Evolutionary conservation across 2,329 filamentous ascomycete species (phyloP).

Genomic region (Alternaria gansuensis): DNA sequence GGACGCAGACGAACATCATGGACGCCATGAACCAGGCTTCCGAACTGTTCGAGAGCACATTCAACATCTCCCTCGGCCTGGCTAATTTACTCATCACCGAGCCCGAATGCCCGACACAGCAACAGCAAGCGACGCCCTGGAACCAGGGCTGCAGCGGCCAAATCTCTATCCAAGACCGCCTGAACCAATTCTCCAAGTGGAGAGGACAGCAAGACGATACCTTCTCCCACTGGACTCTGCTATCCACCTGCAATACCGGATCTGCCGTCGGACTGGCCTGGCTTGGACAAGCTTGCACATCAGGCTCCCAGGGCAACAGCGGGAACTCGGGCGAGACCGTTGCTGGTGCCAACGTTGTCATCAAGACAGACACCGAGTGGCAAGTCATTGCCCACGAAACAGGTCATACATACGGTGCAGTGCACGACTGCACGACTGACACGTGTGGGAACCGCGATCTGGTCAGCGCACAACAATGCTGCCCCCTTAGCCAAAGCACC

Average conservation of each 20-base stretch:
- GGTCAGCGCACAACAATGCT: conserved; percentile 74
- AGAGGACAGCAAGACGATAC: conserved; percentile 77
- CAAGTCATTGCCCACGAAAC: conserved; percentile 95
- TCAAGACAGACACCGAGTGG: conserved; percentile 85
- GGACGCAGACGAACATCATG: conserved; percentile 80
- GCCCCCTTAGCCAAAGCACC: conserved; percentile 71
- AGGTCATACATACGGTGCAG: conserved; percentile 93
- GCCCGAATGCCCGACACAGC: conserved; percentile 74
- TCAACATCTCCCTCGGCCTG: conserved; percentile 93
- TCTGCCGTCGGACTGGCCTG: conserved; percentile 91
- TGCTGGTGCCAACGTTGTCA: conserved; percentile 87
- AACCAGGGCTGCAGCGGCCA: conserved; percentile 75
- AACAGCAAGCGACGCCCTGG: conserved; percentile 76
- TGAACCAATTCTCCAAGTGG: conserved; percentile 91
- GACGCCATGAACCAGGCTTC: conserved; percentile 86
- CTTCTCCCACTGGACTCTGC: conserved; percentile 92
- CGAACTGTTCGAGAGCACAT: conserved; percentile 84
- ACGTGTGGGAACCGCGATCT: conserved; percentile 71
- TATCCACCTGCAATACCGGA: conserved; percentile 82
- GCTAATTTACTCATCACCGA: conserved; percentile 84
- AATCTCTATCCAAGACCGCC: conserved; percentile 74
- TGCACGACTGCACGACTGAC: conserved; percentile 84
- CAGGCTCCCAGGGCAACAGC: conserved; percentile 59
- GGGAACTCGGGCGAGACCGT: conserved; percentile 72
- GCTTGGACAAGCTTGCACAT: conserved; percentile 85